Conservation (phyloP, 2,329 filamentous ascomycete genomes). For the Penicillium fuscoglaucum region DNA sequence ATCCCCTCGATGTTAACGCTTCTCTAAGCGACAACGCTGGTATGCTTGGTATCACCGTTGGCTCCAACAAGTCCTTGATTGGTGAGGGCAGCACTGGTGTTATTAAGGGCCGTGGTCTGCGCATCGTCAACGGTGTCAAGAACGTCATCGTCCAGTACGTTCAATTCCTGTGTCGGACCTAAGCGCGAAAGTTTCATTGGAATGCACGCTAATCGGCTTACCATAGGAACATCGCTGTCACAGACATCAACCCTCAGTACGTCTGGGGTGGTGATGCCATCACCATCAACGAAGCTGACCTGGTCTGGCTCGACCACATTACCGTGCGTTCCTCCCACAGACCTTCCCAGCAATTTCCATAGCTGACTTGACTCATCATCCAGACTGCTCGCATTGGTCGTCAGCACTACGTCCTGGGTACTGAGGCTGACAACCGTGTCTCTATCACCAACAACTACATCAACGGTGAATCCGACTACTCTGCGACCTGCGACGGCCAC, state of each 20-base stretch:
- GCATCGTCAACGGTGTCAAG: slow-evolving; percentile 6
- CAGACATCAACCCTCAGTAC: slow-evolving; percentile 12
- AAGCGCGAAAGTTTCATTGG: background rate
- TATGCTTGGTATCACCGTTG: slow-evolving; percentile 11
- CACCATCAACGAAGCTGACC: slow-evolving; percentile 6
- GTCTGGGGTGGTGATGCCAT: slow-evolving; percentile 17
- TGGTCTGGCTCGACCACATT: slow-evolving; percentile 13
- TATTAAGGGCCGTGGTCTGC: slow-evolving; percentile 12
- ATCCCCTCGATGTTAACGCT: background rate
- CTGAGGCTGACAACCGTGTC: slow-evolving; percentile 10
- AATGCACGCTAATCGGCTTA: background rate
- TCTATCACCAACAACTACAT: slow-evolving; percentile 14
- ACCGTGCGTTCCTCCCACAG: background rate
- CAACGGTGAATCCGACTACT: slow-evolving; percentile 10
- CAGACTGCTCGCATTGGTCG: slow-evolving; percentile 14
- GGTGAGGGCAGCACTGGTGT: slow-evolving; percentile 6
- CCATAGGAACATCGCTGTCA: slow-evolving; percentile 10
- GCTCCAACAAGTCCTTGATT: slow-evolving; percentile 12
- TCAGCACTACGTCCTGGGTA: slow-evolving; percentile 11
- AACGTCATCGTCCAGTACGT: slow-evolving; percentile 13
- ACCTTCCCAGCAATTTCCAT: background rate
- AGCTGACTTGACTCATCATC: background rate
- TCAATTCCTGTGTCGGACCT: background rate
- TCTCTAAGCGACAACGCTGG: slow-evolving; percentile 6
- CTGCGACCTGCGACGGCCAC: slow-evolving; percentile 12